Conservation (phyloP, 2,329 filamentous ascomycete species). For the Aspergillus sp. region DNA sequence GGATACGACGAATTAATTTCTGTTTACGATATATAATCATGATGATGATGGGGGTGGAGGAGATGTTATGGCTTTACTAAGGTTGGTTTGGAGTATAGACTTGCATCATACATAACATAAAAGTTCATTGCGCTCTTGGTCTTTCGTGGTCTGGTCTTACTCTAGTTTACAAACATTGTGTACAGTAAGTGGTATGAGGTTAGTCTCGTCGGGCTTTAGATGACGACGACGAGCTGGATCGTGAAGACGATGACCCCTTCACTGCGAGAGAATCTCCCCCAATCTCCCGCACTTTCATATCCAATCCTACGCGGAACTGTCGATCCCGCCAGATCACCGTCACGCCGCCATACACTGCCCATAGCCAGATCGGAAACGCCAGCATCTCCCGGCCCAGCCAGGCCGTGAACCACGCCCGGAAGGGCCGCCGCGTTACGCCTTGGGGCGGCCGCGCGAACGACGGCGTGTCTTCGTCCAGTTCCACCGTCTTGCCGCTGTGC, state of each 20-base stretch:
- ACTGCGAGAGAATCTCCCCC: constrained; percentile 15
- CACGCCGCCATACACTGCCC: constrained; percentile 84
- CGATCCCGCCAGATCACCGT: constrained; percentile 86
- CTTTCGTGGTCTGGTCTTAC: constrained; percentile 1
- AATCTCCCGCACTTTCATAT: constrained; percentile 75
- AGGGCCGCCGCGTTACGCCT: constrained; percentile 54
- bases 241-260: neutral
- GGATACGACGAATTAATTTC: neutral
- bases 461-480: constrained; percentile 72
- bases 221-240: constrained; percentile 11
- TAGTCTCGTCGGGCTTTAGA: constrained; percentile 15
- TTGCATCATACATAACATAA: neutral
- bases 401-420: constrained; percentile 72
- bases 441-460: constrained; percentile 62
- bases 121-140: constrained; percentile 7
- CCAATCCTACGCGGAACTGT: constrained; percentile 75
- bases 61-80: neutral
- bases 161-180: neutral
- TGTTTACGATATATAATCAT: neutral
- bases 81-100: neutral
- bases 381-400: constrained; percentile 84
- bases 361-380: constrained; percentile 85
- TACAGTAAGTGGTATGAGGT: neutral
- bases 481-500: constrained; percentile 71
- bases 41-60: neutral